A percentile compares a stretch with the other conserved stretches of the same genome.
Conservation (phyloP, 2,329 filamentous ascomycete species). For the Claviceps lovelessii region DNA sequence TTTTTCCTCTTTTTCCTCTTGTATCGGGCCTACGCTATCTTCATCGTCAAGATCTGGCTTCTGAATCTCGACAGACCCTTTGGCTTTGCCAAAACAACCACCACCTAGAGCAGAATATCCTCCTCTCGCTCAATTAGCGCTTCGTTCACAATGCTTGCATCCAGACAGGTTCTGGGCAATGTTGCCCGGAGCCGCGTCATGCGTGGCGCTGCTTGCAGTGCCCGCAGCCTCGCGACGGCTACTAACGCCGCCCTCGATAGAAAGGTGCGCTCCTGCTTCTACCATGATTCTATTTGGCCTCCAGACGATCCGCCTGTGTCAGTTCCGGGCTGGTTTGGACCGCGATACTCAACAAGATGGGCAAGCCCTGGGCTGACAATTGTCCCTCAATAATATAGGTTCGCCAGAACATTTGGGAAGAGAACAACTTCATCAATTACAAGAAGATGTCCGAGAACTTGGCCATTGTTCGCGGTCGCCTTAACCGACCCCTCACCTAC, state of each 20-base stretch:
- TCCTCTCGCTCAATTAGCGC: constrained; percentile 20
- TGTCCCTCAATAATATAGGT: constrained; percentile 32
- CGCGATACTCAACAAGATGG: neutral
- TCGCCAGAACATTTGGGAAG: constrained; percentile 93
- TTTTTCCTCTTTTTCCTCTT: constrained; percentile 10
- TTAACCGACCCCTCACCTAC: constrained; percentile 87
- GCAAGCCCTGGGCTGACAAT: neutral
- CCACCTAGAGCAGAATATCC: constrained; percentile 13
- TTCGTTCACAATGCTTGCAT: constrained; percentile 47
- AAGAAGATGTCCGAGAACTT: constrained; percentile 99
- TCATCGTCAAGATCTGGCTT: constrained; percentile 4
- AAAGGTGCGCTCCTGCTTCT: constrained; percentile 45
- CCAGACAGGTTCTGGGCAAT: constrained; percentile 54
- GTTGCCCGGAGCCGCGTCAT: constrained; percentile 46
- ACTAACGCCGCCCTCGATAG: constrained; percentile 73
- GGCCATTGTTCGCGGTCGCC: constrained; percentile 69
- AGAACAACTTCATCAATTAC: constrained; percentile 97
- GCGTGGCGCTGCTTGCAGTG: constrained; percentile 41
- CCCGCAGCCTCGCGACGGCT: constrained; percentile 70
- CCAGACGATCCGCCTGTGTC: neutral
- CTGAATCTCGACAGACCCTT: constrained; percentile 6
- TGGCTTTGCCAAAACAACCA: constrained; percentile 11
- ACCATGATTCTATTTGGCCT: neutral
- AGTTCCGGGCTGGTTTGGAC: neutral
- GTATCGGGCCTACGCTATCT: constrained; percentile 4